phyloP scores from a whole-genome alignment of 768 basidiomycete species.

The Lactifluus volemus region DNA sequence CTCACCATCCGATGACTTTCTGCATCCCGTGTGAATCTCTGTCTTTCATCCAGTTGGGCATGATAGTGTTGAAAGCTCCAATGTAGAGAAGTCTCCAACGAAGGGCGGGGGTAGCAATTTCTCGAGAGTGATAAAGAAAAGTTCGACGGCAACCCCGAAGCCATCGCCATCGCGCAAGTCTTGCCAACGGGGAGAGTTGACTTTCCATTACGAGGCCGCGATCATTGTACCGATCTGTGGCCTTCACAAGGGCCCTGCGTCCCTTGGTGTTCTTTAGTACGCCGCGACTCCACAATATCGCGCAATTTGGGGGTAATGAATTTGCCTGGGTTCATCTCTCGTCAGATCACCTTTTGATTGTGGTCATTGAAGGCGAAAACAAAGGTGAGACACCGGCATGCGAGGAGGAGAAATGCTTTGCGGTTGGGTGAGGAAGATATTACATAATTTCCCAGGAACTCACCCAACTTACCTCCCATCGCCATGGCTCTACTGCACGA shows the following conservation, averaged over 20 bases:
- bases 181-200: not conserved
- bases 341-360: too few relatives aligned
- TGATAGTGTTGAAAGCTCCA: not conserved
- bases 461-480: too few relatives aligned
- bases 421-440: too few relatives aligned
- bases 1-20: too few relatives aligned
- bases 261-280: not conserved
- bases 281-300: not conserved
- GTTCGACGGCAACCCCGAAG: not conserved
- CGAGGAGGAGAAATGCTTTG: too few relatives aligned
- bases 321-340: too few relatives aligned
- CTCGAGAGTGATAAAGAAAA: not conserved
- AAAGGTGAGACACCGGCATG: too few relatives aligned
- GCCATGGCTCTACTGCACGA: too few relatives aligned
- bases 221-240: too few relatives aligned
- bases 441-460: too few relatives aligned
- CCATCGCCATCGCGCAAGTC: not conserved
- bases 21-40: conserved; percentile 5
- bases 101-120: not conserved
- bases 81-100: not conserved
- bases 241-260: not conserved
- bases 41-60: not conserved
- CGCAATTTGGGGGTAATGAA: not conserved
- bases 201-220: not conserved
- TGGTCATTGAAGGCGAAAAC: too few relatives aligned